Base-by-base conservation (phyloP, 176 grass and related monocot species). In the Poa pratensis region DNA sequence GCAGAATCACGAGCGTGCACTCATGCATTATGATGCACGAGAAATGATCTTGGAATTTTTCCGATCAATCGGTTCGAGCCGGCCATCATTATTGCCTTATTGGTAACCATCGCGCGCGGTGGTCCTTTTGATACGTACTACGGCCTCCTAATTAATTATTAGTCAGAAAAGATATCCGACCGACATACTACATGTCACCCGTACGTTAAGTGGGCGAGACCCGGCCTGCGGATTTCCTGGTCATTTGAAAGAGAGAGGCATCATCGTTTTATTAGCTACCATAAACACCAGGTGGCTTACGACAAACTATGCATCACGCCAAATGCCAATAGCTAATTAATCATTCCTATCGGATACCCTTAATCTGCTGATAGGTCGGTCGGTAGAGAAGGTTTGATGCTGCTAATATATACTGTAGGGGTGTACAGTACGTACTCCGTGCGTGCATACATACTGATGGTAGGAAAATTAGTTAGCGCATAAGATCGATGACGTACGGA, bases 141-240 rank as follows among this genome's bases (percentile, higher is more conserved):
- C n/a, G 74, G 68, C 80, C 40, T 18, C 22, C 46, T 80, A 53
- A 74, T n/a, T n/a, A n/a, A n/a, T 50, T 76, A 60, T 65, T 49
- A 65, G 35, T n/a, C n/a, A 22, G 55, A 6, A 79, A 63, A 74
- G 26, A 79, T 87, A 75, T 74, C n/a, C n/a, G n/a, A n/a, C 80
- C 35, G 55, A 68, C 65, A 43, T 43, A 9, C n/a, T n/a, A n/a
- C n/a, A n/a, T n/a, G n/a, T n/a, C n/a, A n/a, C n/a, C n/a, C n/a
- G 10, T 46, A 46, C 45, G 27, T 11, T 65, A 85, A 78, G 77
- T 82, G 52, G 52, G 37, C 9, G 19, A 46, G 34, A 9, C 48
- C 45, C 40, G 40, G 40, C 13, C 3, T 9, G 16, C 6, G 32
- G 51, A 51, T 76, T 28, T 18, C 10, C 19, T 69, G 20, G 1